Base-by-base conservation (phyloP, 495 filamentous ascomycete genomes). In the Hyaloscypha bicolor region DNA sequence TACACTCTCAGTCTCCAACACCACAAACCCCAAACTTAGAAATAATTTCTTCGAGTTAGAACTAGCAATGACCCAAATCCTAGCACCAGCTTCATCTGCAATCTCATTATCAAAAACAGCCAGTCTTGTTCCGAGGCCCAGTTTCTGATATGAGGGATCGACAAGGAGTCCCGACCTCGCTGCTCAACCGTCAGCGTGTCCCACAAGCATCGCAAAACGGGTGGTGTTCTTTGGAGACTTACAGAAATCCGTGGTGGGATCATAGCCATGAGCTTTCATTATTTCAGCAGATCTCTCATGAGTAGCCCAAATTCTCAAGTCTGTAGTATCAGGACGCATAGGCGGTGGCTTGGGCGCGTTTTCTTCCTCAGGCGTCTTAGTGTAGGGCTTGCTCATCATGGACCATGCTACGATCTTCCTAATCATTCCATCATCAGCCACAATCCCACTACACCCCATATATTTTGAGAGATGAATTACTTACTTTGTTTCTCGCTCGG, bases 341-440 rank as follows among this genome's bases (percentile, higher is more conserved):
- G 53, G 12, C 21, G 21, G 21, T 25, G 53, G 21, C 16, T 56
- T 25, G 11, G 53, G 30, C 16, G 53, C 53, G 6, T 56, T 56
- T 56, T 29, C 53, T 16, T 56, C 53, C 9, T 56, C 53, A 29
- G 21, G 4, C 9, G 53, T 8, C 22, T 56, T 56, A n/a, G 53
- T 56, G n/a, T 56, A 1, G 6, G 53, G 53, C 11, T 22, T 29
- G 30, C 53, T 56, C 22, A 56, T 56, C 53, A n/a, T 56, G 6
- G 53, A 56, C 53, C 53, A 56, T 14, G 53, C 53, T 22, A 56
- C 53, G 16, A 56, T 25, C 25, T 29, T 56, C 6, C 53, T 56
- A 30, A 6, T 4, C 30, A 56, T 9, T 16, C 9, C 22, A 9
- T 6, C 8, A 29, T 56, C 53, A 56, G 30, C n/a, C 16, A 6